Percentiles rank a stretch among this genome's conserved stretches.
Conservation (phyloP, 2,329 filamentous ascomycete species). For the Arachnomyces sp. region DNA sequence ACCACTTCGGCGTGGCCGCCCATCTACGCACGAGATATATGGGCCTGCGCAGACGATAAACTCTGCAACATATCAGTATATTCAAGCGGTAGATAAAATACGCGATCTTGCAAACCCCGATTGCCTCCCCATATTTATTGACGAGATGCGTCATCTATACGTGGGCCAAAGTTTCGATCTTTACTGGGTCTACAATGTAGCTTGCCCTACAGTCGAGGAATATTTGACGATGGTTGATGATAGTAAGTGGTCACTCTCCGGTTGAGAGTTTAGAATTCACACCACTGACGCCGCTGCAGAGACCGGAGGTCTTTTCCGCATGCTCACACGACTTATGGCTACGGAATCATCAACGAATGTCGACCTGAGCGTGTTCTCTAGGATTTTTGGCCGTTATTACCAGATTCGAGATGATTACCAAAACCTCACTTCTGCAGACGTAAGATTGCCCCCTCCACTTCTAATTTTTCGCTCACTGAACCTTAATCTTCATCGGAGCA, state of each 20-base stretch:
- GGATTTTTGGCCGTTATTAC: slow-evolving; percentile 18
- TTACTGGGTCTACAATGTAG: slow-evolving; percentile 40
- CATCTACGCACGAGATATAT: slow-evolving; percentile 43
- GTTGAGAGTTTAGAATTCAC: too few relatives aligned
- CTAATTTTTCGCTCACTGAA: too few relatives aligned
- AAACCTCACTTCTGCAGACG: slow-evolving; percentile 17
- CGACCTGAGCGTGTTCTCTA: slow-evolving; percentile 7
- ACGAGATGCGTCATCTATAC: slow-evolving; percentile 40
- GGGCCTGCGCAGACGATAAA: slow-evolving; percentile 46
- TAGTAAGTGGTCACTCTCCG: too few relatives aligned
- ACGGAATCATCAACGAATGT: too few relatives aligned
- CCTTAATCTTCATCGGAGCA: too few relatives aligned
- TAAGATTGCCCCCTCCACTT: too few relatives aligned
- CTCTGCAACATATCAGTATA: slow-evolving; percentile 43
- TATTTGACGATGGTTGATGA: slow-evolving; percentile 44
- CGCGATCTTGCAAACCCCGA: slow-evolving; percentile 32
- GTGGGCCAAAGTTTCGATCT: slow-evolving; percentile 42
- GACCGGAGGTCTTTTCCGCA: slow-evolving; percentile 42
- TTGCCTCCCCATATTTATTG: slow-evolving; percentile 36
- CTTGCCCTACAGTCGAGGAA: slow-evolving; percentile 39
- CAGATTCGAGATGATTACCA: slow-evolving; percentile 24
- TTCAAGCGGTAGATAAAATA: slow-evolving; percentile 36
- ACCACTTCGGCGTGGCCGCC: slow-evolving; percentile 37
- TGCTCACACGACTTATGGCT: too few relatives aligned
- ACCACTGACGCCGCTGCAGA: too few relatives aligned